Base-by-base conservation (phyloP, 768 basidiomycete species). In the Candolleomyces eurysporus region DNA sequence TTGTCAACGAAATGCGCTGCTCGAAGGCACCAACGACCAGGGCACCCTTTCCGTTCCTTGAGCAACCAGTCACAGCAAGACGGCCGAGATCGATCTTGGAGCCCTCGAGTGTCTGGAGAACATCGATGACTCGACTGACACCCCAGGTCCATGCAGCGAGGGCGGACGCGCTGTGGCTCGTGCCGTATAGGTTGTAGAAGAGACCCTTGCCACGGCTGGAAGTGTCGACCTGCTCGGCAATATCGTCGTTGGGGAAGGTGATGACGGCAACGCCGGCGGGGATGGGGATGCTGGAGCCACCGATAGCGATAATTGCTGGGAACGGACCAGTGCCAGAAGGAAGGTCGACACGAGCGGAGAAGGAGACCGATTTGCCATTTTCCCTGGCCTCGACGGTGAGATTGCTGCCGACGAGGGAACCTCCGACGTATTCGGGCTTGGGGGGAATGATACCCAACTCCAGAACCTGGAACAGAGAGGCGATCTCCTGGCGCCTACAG, bases 81-180 rank as follows among this genome's bases (percentile, higher is more conserved):
- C 76, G 75, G 30, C 69, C 67, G n/a, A 76, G 64, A 69, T 86
- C 76, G 72, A 86, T 80, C 54, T 78, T 76, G 10, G 78, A 75
- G 31, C 69, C 58, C 11, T 82, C 74, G 0, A 78, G 82, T 16
- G 68, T 67, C 71, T 83, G 81, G 54, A 86, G 78, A 14, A 77
- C 81, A 66, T 85, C 84, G 68, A 86, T 83, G 67, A 85, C 77
- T 45, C 84, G 81, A 57, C 76, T 76, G 46, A 84, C 78, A 61
- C 81, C 84, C 84, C 84, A 85, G 2, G 79, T 80, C 84, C 84
- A 85, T 2, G 84, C 84, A n/a, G 76, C 81, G 79, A 84, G 78
- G 11, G 84, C 81, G 57, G 72, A 71, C 0, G 84, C 84, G 48
- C 76, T 76, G 48, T 76, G 75, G 56, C 64, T 69, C 32, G 67